phyloP scores from a whole-genome alignment of 345 rosid genomes.

The Acer campestre region DNA sequence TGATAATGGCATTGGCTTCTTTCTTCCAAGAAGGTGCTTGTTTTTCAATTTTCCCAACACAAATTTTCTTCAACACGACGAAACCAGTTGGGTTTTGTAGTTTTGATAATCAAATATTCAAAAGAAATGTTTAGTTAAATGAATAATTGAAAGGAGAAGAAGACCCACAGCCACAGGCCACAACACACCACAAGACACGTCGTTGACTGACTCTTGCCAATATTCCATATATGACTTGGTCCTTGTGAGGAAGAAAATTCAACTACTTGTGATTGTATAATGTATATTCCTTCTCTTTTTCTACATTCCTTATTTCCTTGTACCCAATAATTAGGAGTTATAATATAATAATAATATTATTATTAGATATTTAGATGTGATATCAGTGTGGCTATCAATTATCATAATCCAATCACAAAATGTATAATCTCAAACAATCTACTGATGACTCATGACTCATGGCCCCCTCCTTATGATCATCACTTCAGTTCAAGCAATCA shows the following conservation, averaged over 20 bases:
- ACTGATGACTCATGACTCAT: not conserved
- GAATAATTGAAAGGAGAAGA: too few relatives aligned
- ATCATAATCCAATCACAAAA: conserved; percentile 35
- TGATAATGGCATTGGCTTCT: too few relatives aligned
- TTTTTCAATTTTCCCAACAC: too few relatives aligned
- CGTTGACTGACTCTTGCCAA: not conserved
- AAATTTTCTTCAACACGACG: too few relatives aligned
- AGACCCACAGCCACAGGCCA: too few relatives aligned
- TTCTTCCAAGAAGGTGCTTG: too few relatives aligned
- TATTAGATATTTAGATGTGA: not conserved
- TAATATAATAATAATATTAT: too few relatives aligned
- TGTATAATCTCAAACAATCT: not conserved
- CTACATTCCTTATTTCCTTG: not conserved
- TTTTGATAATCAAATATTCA: too few relatives aligned
- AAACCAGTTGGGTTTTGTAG: too few relatives aligned
- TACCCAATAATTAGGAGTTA: not conserved
- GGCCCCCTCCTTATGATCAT: conserved; percentile 18
- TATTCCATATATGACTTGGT: not conserved
- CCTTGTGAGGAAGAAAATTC: not conserved
- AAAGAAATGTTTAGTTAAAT: not conserved
- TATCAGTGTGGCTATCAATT: conserved; percentile 6
- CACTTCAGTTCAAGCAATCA: not conserved
- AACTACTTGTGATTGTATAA: not conserved
- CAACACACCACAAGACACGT: too few relatives aligned
- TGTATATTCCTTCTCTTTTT: not conserved